A percentile compares a stretch with the other conserved stretches of the same genome.
These are phyloP conservation scores for Hygrophila difformis DNA, from an alignment of 257 asterid genomes.

Conservation along the genomic window DNA sequence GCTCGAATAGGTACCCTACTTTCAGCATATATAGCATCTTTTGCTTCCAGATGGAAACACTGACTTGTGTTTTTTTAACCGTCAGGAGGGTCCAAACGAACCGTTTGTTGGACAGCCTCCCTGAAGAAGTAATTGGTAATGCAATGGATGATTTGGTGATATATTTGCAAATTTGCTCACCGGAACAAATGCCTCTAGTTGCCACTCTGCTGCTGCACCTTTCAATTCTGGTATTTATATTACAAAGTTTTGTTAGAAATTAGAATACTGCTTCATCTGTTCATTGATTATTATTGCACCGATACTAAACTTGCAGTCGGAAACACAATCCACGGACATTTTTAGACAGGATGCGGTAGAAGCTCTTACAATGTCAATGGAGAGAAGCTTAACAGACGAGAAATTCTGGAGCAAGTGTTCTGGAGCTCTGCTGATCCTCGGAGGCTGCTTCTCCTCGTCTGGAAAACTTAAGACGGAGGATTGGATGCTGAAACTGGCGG, in stretches of 20 bases:
- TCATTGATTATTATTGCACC: background rate
- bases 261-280: background rate
- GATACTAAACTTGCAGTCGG: constrained; percentile 37
- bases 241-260: background rate
- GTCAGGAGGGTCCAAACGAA: constrained; percentile 53
- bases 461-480: constrained; percentile 90
- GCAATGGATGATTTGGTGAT: constrained; percentile 35
- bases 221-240: constrained; percentile 48
- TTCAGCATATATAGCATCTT: too few species aligned
- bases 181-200: constrained; percentile 43
- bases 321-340: constrained; percentile 16
- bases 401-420: constrained; percentile 41
- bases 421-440: constrained; percentile 60
- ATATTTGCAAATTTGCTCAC: constrained; percentile 38
- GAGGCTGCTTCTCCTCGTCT: constrained; percentile 62
- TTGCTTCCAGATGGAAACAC: too few species aligned
- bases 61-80: background rate
- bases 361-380: constrained; percentile 43
- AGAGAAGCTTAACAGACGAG: constrained; percentile 41
- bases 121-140: constrained; percentile 29
- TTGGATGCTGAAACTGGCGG: constrained; percentile 64
- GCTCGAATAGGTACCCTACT: constrained; percentile 53
- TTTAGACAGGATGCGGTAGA: constrained; percentile 60
- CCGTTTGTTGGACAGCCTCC: constrained; percentile 35
- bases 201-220: constrained; percentile 57